These are phyloP conservation scores for Hanseniaspora lindneri DNA, from an alignment of 805 yeast genomes.

Conservation along the genomic window DNA sequence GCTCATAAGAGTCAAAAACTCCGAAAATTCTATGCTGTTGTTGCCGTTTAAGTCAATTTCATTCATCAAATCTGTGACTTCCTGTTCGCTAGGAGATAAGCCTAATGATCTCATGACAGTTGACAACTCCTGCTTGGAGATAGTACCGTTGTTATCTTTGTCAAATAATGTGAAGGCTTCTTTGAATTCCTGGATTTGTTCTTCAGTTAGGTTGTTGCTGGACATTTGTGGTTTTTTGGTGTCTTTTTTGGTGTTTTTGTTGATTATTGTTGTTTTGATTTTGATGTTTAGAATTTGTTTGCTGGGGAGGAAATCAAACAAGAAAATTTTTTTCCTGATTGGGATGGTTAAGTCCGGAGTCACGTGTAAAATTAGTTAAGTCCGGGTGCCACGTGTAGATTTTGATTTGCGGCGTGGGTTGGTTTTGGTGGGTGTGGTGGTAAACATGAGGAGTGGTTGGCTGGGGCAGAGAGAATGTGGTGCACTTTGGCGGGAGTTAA, in stretches of 20 bases:
- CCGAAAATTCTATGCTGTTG: conserved; percentile 74
- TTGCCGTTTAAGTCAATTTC: conserved; percentile 94
- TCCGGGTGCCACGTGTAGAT: too few species aligned
- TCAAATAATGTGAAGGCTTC: conserved; percentile 97
- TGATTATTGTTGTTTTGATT: background rate
- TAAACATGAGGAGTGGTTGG: too few species aligned
- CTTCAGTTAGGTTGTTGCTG: conserved; percentile 65
- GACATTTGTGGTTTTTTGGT: conserved; percentile 18
- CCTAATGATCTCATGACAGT: conserved; percentile 99
- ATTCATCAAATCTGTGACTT: conserved; percentile 90
- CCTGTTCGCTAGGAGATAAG: conserved; percentile 91
- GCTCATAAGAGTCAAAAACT: conserved; percentile 75
- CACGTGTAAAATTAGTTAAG: too few species aligned
- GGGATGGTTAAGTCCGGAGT: too few species aligned
- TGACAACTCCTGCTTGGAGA: conserved; percentile 89
- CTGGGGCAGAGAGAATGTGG: too few species aligned
- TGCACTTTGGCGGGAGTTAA: too few species aligned
- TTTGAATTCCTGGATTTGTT: conserved; percentile 91
- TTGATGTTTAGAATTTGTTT: background rate
- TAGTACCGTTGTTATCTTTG: conserved; percentile 92
- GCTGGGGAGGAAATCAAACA: background rate
- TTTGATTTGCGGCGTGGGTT: too few species aligned
- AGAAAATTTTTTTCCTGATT: background rate
- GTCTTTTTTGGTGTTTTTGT: background rate
- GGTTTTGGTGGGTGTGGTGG: too few species aligned